Percentiles rank a stretch among this genome's conserved stretches.
These are phyloP conservation scores for Cytospora paraplurivora DNA, from an alignment of 2,329 filamentous ascomycete species.

Conservation along the genomic window DNA sequence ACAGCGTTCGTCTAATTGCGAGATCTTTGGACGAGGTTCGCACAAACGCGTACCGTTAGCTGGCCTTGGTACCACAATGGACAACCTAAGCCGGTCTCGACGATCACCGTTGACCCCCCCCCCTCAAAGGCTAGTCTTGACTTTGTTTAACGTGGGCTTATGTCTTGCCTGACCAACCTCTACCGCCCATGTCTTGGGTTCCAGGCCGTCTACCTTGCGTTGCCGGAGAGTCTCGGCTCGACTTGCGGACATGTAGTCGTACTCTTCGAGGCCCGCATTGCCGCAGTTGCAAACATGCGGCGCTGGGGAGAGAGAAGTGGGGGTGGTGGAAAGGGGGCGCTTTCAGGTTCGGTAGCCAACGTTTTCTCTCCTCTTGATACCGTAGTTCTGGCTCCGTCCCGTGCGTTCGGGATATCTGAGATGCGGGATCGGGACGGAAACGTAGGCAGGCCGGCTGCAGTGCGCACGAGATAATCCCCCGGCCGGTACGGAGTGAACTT, in stretches of 20 bases:
- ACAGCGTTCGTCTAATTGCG: constrained; percentile 29
- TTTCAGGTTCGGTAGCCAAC: constrained; percentile 1
- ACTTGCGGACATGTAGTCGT: constrained; percentile 23
- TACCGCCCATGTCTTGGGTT: constrained; percentile 22
- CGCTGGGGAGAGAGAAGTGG: neutral
- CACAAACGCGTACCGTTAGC: constrained; percentile 16
- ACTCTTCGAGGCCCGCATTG: constrained; percentile 1
- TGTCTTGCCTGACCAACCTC: constrained; percentile 18
- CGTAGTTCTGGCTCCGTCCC: constrained; percentile 18
- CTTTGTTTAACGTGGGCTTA: constrained; percentile 14
- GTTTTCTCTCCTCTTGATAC: constrained; percentile 11
- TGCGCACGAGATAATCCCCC: constrained; percentile 22
- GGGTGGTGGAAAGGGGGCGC: constrained; percentile 3
- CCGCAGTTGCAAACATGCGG: neutral
- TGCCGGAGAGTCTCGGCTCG: constrained; percentile 23
- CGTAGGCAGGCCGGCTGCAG: constrained; percentile 23
- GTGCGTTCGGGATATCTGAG: constrained; percentile 18
- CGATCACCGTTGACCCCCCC: constrained; percentile 23
- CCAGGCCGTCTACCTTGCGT: constrained; percentile 20
- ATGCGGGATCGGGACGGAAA: constrained; percentile 23
- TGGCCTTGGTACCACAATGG: constrained; percentile 13
- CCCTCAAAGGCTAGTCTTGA: constrained; percentile 17
- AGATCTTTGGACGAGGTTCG: constrained; percentile 26
- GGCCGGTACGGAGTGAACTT: constrained; percentile 12
- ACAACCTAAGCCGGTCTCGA: constrained; percentile 25